Base-by-base conservation (phyloP, 1,284 basidiomycete genomes). In the Boletus mariae region DNA sequence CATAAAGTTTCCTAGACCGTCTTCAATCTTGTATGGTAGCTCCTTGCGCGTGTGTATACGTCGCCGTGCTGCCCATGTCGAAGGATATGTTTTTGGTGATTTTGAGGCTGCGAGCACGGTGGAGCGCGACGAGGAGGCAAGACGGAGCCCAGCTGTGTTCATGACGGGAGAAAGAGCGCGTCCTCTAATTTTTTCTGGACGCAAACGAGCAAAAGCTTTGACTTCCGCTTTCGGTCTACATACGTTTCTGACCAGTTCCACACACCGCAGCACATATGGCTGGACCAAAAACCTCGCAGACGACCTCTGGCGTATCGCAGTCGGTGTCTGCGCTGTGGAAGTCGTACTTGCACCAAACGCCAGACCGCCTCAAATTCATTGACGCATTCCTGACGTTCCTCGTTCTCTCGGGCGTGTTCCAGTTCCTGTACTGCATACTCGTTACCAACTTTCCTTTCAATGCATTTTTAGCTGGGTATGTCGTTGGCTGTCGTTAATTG, bases 391-490 rank as follows among this genome's bases (percentile, higher is more conserved):
- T 98, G 59, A 76, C 92, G 56, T 98, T 98, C 78, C 82, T 98
- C 65, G 87, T 98, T 76, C 77, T 97, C 43, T 90, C 92, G 2
- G 97, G 96, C 61, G 79, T 97, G 57, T 71, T 87, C 40, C 94
- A 98, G 71, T 98, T 99, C 72, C 74, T 83, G 15, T 98, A 99
- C 75, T 94, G 96, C 72, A 72, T 97, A 32, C 78, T 94, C 59
- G 79, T 99, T 59, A 94, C 94, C 53, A 90, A 89, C 74, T 99
- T 88, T 72, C 96, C 96, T 13, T 98, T 97, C 80, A 98, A 98
- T 65, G 93, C 95, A 34, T 99, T 98, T 74, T 74, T 98, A 56
- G 88, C 94, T 61, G 94, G 94, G 94, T 98, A 73, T 61, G 90
- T 64, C 20, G 7, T 38, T 13, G 3, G 8, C n/a, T 2, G 20